These are phyloP conservation scores for Entophlyctis luteolus DNA, from an alignment of 192 early-diverging fungal species.

Conservation along the genomic window DNA sequence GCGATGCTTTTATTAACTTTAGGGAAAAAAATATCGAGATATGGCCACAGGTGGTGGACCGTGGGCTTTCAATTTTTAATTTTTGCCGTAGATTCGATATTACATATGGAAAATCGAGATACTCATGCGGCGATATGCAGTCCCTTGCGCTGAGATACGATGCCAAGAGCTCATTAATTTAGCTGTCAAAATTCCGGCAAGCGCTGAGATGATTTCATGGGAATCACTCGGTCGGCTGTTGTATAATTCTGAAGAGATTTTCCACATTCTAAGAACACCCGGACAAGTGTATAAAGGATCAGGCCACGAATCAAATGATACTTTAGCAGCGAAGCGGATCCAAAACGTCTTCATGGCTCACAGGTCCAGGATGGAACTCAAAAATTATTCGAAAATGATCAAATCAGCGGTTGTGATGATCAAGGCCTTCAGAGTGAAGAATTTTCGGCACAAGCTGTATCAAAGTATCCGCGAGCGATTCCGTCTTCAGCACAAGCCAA, in stretches of 20 bases:
- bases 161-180: background rate
- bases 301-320: background rate
- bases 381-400: background rate
- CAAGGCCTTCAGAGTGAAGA: slow-evolving; percentile 1
- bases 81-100: background rate
- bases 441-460: slow-evolving; percentile 1
- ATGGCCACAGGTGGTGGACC: slow-evolving; percentile 9
- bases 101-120: slow-evolving; percentile 6
- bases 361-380: background rate
- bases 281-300: slow-evolving; percentile 15
- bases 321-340: slow-evolving; percentile 15
- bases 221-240: background rate
- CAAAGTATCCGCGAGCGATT: slow-evolving; percentile 10
- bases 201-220: background rate
- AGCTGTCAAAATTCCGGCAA: background rate
- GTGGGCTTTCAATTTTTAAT: background rate
- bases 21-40: background rate
- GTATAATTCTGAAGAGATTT: slow-evolving; percentile 13
- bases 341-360: slow-evolving; percentile 2
- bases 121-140: slow-evolving; percentile 3
- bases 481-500: slow-evolving; percentile 17
- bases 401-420: slow-evolving; percentile 2
- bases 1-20: slow-evolving; percentile 21
- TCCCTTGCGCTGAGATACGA: slow-evolving; percentile 24
- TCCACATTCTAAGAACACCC: slow-evolving; percentile 4